Evolutionary conservation across 257 asterid species (phyloP).

Genomic region (Solanum appendiculatum): DNA sequence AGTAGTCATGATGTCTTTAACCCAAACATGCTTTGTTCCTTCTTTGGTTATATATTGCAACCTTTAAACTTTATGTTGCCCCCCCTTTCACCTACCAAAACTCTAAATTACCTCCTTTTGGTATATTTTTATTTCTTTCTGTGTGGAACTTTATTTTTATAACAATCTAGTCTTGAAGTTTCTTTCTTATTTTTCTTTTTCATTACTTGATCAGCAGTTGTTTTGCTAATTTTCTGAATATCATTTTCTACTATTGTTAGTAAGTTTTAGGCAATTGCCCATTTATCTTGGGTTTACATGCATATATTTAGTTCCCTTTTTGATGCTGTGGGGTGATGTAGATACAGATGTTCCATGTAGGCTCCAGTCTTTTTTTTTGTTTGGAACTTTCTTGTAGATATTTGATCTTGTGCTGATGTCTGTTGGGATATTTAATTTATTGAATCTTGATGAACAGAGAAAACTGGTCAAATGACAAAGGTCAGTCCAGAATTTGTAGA

Average conservation of each 20-base stretch:
- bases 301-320: not conserved
- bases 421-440: not conserved
- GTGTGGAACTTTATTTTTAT: not conserved
- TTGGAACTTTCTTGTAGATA: not conserved
- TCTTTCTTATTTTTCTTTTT: not conserved
- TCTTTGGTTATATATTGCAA: not conserved
- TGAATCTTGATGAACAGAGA: constrained; percentile 12
- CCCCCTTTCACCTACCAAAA: not conserved
- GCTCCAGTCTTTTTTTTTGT: not conserved
- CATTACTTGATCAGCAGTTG: not conserved
- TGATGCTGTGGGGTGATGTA: not conserved
- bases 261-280: not conserved
- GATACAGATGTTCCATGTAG: not conserved
- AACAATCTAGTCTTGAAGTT: not conserved
- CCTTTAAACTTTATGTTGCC: not conserved
- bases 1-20: not conserved
- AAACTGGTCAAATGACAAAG: constrained; percentile 59
- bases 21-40: not conserved
- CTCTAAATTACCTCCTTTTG: not conserved
- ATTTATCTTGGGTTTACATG: not conserved
- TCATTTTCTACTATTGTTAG: not conserved
- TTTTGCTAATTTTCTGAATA: not conserved
- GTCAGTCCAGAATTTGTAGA: constrained; percentile 72
- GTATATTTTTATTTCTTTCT: not conserved
- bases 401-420: not conserved